A percentile compares a stretch with the other conserved stretches of the same genome.
phyloP scores from a whole-genome alignment of 108 stramenopile species.

The Cyclotella atomus region DNA sequence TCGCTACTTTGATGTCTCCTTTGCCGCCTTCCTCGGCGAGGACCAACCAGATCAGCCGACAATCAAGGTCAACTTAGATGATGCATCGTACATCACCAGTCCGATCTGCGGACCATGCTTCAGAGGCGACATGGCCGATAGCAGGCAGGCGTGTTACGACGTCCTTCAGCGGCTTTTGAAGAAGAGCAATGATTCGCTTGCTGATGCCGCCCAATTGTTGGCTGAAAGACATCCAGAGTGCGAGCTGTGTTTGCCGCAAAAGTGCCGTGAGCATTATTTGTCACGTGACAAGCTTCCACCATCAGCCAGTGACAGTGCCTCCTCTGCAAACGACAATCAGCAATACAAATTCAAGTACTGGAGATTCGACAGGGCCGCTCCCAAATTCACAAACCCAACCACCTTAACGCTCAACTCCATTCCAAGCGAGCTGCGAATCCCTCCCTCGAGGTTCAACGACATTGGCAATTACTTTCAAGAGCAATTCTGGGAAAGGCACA shows the following conservation, averaged over 20 bases:
- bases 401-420: constrained; percentile 40
- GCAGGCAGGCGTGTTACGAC: constrained; percentile 7
- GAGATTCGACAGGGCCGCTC: constrained; percentile 37
- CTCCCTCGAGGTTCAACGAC: constrained; percentile 38
- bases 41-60: not conserved
- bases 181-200: constrained; percentile 13
- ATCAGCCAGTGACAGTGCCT: not conserved
- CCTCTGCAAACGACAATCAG: too few relatives aligned
- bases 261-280: constrained; percentile 21
- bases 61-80: not conserved
- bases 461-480: constrained; percentile 27
- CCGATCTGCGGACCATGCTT: constrained; percentile 21
- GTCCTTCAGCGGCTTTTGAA: not conserved
- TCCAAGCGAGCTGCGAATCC: constrained; percentile 37
- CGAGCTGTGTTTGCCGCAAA: constrained; percentile 25
- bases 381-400: constrained; percentile 39
- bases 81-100: constrained; percentile 7
- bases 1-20: not conserved
- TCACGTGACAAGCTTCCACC: not conserved
- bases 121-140: not conserved
- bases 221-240: constrained; percentile 14
- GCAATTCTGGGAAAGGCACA: constrained; percentile 6
- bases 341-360: constrained; percentile 32
- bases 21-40: not conserved
- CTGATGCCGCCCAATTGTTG: constrained; percentile 18